These are phyloP conservation scores for Fusarium fujikuroi DNA, from an alignment of 2,329 filamentous ascomycete genomes.

Conservation along the genomic window DNA sequence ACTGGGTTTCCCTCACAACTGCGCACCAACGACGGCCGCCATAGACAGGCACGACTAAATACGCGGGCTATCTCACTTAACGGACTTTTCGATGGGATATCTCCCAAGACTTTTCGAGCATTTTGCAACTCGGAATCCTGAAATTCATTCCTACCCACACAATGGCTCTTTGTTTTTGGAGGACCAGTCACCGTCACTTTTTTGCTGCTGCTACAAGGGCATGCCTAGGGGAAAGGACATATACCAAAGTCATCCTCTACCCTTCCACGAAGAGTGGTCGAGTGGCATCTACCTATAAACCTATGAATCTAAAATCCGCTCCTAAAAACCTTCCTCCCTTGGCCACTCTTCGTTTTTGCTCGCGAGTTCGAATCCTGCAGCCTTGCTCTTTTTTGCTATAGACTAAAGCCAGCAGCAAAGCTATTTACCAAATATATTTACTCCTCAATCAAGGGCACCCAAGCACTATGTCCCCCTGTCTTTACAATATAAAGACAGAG, in stretches of 20 bases:
- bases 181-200: neutral
- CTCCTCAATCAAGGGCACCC: neutral
- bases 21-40: neutral
- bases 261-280: conserved; percentile 18
- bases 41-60: neutral
- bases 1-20: neutral
- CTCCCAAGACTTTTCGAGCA: neutral
- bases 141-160: neutral
- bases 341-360: conserved; percentile 15
- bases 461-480: neutral
- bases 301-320: neutral
- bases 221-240: neutral
- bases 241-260: neutral
- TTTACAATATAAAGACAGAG: neutral
- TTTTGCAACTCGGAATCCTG: neutral
- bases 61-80: neutral
- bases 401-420: neutral
- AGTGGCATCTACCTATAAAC: conserved; percentile 16
- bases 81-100: neutral
- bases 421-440: neutral
- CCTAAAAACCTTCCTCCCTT: neutral
- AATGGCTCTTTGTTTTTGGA: conserved; percentile 1
- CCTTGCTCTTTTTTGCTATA: neutral
- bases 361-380: neutral
- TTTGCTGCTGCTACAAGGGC: neutral